These are phyloP conservation scores for Carpinus fangiana DNA, from an alignment of 306 rosid genomes.

Conservation along the genomic window DNA sequence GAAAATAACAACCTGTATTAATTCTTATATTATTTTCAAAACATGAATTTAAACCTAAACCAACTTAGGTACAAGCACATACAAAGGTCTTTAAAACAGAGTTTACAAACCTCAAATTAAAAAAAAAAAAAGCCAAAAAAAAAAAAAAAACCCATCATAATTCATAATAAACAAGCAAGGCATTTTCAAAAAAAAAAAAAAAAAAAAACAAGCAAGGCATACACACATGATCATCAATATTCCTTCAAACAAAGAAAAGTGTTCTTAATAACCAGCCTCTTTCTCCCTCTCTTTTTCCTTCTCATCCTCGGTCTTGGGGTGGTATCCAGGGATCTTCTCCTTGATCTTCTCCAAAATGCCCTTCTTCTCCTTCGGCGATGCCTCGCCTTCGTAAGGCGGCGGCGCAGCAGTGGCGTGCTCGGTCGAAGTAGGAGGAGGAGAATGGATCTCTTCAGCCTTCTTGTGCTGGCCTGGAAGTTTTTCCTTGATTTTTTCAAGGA, in stretches of 20 bases:
- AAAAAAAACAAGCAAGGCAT: slow-evolving; percentile 18
- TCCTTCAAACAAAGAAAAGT: not conserved
- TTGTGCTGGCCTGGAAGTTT: slow-evolving; percentile 76
- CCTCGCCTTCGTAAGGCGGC: slow-evolving; percentile 38
- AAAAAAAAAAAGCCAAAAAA: too few species aligned
- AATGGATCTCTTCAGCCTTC: slow-evolving; percentile 60
- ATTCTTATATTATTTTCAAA: not conserved
- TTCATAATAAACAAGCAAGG: not conserved
- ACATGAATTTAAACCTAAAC: not conserved
- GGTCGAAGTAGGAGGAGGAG: slow-evolving; percentile 20
- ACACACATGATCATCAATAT: slow-evolving; percentile 6
- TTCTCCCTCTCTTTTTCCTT: slow-evolving; percentile 34
- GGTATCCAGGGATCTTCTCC: slow-evolving; percentile 81
- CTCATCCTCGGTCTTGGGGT: slow-evolving; percentile 45
- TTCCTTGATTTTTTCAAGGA: slow-evolving; percentile 76
- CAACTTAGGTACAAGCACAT: not conserved
- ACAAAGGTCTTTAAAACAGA: not conserved
- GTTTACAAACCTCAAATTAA: not conserved
- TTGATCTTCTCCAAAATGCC: slow-evolving; percentile 83
- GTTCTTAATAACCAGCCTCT: not conserved
- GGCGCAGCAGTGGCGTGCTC: slow-evolving; percentile 9
- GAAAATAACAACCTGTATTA: not conserved
- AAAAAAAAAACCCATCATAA: not conserved
- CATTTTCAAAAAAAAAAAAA: slow-evolving; percentile 8
- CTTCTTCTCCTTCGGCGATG: slow-evolving; percentile 60